These are phyloP conservation scores for Chlamydomonas applanata DNA, from an alignment of 139 green algal genomes.

Conservation along the genomic window DNA sequence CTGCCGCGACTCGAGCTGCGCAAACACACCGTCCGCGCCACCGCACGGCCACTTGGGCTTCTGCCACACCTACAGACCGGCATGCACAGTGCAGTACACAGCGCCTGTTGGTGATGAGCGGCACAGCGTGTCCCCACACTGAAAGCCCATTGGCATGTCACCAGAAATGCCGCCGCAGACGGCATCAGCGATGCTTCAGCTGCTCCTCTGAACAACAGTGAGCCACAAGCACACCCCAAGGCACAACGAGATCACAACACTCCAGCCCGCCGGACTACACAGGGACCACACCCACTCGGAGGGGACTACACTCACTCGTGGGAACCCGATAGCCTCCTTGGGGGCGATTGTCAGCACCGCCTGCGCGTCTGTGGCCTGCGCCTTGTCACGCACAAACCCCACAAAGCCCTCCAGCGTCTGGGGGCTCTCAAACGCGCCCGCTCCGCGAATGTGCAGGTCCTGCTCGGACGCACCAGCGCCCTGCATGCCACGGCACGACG, in stretches of 20 bases:
- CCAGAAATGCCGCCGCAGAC: too few relatives aligned
- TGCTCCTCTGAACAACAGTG: too few relatives aligned
- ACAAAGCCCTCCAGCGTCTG: conserved; percentile 13
- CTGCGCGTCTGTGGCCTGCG: background rate
- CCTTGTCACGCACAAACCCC: conserved; percentile 3
- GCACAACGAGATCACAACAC: too few relatives aligned
- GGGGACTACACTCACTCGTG: conserved; percentile 17
- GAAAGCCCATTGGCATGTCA: too few relatives aligned
- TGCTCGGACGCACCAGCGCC: conserved; percentile 13
- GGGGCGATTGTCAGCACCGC: conserved; percentile 22
- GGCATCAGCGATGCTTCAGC: too few relatives aligned
- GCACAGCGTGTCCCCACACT: too few relatives aligned
- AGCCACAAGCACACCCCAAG: too few relatives aligned
- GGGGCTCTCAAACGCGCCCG: conserved; percentile 6
- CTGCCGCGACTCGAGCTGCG: background rate
- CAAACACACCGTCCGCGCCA: background rate
- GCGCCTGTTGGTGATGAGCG: background rate
- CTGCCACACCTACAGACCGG: background rate
- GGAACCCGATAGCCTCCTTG: conserved; percentile 12
- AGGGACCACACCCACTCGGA: too few relatives aligned
- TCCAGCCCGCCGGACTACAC: too few relatives aligned
- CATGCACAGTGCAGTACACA: background rate
- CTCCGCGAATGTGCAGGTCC: conserved; percentile 10
- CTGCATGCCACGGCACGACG: background rate
- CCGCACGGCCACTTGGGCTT: conserved; percentile 8